phyloP scores from a whole-genome alignment of 116 monocot genomes.

The Trichopus zeylanicus region DNA sequence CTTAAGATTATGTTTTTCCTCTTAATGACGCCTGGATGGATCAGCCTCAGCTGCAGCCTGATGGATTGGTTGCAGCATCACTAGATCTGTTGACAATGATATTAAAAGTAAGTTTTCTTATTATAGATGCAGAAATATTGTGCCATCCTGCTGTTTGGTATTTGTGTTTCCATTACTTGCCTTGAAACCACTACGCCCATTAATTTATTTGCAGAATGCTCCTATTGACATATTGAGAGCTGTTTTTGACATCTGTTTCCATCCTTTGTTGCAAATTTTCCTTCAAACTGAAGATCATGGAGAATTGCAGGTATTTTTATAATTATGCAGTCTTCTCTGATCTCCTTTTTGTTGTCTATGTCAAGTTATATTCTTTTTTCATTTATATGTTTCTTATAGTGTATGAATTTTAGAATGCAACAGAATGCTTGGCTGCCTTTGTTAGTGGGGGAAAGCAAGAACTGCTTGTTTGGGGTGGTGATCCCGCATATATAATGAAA shows the following conservation, averaged over 20 bases:
- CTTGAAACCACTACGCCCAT: background rate
- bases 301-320: conserved; percentile 69
- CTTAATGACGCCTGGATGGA: too few species aligned
- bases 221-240: conserved; percentile 66
- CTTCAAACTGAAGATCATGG: conserved; percentile 87
- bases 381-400: background rate
- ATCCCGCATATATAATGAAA: conserved; percentile 61
- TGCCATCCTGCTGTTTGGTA: background rate
- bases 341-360: background rate
- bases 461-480: conserved; percentile 68
- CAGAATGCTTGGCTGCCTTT: conserved; percentile 85
- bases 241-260: conserved; percentile 72
- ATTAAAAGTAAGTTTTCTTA: conserved; percentile 53
- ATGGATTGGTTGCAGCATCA: conserved; percentile 81
- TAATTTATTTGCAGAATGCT: conserved; percentile 44
- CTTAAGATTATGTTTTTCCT: background rate
- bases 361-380: background rate
- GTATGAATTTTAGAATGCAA: conserved; percentile 66
- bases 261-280: conserved; percentile 50
- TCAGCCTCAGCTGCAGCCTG: conserved; percentile 68
- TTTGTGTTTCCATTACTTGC: background rate
- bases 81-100: conserved; percentile 93
- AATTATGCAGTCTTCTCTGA: background rate
- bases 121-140: background rate
- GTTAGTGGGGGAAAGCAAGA: conserved; percentile 77